Evolutionary conservation across 805 yeast species (phyloP), one percentile per base, ranked within the genome.

Genomic region (Lachancea sp.): DNA sequence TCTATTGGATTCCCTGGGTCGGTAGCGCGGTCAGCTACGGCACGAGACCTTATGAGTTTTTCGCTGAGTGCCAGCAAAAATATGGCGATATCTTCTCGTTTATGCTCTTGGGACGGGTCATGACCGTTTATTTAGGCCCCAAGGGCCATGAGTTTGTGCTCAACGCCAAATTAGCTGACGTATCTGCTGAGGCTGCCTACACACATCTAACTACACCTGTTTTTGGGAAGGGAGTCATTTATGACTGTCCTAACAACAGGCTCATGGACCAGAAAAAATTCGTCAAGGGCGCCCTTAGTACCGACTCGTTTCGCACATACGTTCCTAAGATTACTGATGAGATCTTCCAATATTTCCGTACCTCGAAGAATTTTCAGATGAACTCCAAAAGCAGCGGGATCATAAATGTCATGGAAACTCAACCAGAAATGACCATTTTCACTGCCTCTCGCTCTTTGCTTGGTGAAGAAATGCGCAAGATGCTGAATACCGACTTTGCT

Each of bases 211-310:
- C 98, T n/a, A 90, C 97, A n/a, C 98, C 98, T 11, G 96, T 88
- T 12, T 92, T 92, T 53, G 98, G 98, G 54, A 79, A 88, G 58
- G 98, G 97, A 56, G 98, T 92, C 40, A 84, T 92, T 39, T 92
- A 92, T 62, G 98, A 92, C 68, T 90, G 97, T 67, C 87, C 98
- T 48, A 92, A 92, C 68, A 68, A 78, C 56, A 78, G 88, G 51
- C 75, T 92, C 56, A 92, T 92, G 98, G 98, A 92, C 63, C 98
- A 92, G 67, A 92, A 92, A 77, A 92, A 88, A 69, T 92, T 92
- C 57, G 95, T 89, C 47, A 92, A 92, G 67, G 76, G 77, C 40
- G 94, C 96, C 17, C 73, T 92, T 52, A 83, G 96, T 20, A 77
- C 75, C 49, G 96, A 85, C 33, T 77, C 94, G 1, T 92, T 92